Conservation (phyloP, 371 early-diverging fungal genomes). For the Phascolomyces articulosus region DNA sequence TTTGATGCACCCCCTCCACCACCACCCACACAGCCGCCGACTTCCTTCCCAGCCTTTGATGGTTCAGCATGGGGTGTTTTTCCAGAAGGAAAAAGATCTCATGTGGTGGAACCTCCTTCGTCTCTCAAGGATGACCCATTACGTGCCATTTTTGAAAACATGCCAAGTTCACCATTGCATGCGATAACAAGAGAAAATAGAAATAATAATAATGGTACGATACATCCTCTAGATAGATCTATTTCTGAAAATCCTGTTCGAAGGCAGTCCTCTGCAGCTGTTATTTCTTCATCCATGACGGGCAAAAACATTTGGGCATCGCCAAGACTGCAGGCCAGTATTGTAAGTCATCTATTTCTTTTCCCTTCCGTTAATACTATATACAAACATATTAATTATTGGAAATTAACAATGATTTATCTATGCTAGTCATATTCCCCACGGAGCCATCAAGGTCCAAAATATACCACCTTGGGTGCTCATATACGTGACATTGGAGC, state of each 20-base stretch:
- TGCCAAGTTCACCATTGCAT: constrained; percentile 15
- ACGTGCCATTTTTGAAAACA: constrained; percentile 24
- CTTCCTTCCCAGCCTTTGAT: constrained; percentile 13
- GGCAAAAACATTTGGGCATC: constrained; percentile 19
- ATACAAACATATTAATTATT: no score
- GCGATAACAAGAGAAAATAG: neutral
- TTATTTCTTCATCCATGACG: constrained; percentile 5
- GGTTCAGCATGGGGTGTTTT: constrained; percentile 16
- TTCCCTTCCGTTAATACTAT: no score
- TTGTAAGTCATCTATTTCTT: constrained; percentile 4
- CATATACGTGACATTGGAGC: neutral
- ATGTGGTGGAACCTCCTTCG: constrained; percentile 7
- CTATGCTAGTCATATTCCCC: constrained; percentile 11
- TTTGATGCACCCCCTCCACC: neutral
- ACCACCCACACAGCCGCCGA: neutral
- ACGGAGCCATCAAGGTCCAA: constrained; percentile 12
- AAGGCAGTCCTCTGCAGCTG: constrained; percentile 10
- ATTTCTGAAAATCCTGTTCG: constrained; percentile 1
- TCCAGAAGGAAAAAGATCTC: constrained; percentile 9
- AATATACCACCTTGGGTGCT: neutral
- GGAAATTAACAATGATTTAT: no score
- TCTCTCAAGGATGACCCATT: constrained; percentile 19
- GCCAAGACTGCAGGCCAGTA: constrained; percentile 18
- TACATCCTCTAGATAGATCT: neutral
- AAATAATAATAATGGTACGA: no score